Conservation (phyloP, 768 basidiomycete species). For the Tricholoma saponaceum region DNA sequence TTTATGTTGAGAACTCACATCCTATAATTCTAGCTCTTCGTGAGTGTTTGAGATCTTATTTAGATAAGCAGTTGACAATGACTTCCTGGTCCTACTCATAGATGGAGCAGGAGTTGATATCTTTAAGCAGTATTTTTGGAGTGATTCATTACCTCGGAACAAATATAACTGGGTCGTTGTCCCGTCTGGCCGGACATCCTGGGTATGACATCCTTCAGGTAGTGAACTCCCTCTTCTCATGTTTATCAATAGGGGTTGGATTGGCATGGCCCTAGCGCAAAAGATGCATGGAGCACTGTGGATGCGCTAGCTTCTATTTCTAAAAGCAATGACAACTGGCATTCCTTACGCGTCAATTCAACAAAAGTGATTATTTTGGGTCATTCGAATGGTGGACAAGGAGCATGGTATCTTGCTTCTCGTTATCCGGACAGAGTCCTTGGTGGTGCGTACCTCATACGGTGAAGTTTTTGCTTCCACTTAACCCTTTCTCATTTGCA, state of each 20-base stretch:
- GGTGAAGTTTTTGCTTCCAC: neutral
- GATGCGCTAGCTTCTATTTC: slow-evolving; percentile 52
- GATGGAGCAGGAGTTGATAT: slow-evolving; percentile 89
- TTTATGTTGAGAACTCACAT: slow-evolving; percentile 23
- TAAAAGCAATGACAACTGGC: slow-evolving; percentile 30
- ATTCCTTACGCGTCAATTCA: slow-evolving; percentile 32
- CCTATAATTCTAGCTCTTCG: slow-evolving; percentile 64
- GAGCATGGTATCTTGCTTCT: slow-evolving; percentile 75
- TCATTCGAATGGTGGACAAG: slow-evolving; percentile 93
- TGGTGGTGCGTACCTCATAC: slow-evolving; percentile 38
- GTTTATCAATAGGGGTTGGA: slow-evolving; percentile 64
- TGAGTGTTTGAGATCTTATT: slow-evolving; percentile 27
- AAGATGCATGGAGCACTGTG: slow-evolving; percentile 63
- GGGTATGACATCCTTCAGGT: slow-evolving; percentile 44
- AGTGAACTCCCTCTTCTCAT: slow-evolving; percentile 1
- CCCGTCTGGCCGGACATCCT: slow-evolving; percentile 81
- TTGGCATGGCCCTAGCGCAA: slow-evolving; percentile 84
- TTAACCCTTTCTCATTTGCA: neutral
- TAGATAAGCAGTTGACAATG: neutral
- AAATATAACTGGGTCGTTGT: slow-evolving; percentile 68
- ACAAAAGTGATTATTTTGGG: slow-evolving; percentile 68
- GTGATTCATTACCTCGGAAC: slow-evolving; percentile 55
- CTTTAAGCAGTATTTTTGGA: slow-evolving; percentile 51
- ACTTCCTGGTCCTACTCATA: slow-evolving; percentile 20
- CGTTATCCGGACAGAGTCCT: slow-evolving; percentile 74